These are phyloP conservation scores for Cutaneotrichosporon dermatis DNA, from an alignment of 1,284 basidiomycete genomes.

Conservation along the genomic window DNA sequence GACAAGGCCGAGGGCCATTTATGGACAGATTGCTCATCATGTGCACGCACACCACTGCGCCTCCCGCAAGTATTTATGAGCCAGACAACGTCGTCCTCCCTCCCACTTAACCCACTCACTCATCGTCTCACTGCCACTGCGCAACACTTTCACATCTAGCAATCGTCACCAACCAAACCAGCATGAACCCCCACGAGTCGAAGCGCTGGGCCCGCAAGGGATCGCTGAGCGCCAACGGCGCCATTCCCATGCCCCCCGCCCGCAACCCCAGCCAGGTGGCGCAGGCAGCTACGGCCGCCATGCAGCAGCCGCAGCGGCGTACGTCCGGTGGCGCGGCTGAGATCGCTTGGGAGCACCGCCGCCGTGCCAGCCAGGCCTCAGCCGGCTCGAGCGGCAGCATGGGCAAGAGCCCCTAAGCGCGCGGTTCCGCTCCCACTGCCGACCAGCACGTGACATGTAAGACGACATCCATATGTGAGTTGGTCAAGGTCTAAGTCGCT, in stretches of 20 bases:
- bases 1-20: too few relatives aligned
- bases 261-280: background rate
- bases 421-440: background rate
- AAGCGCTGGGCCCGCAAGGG: background rate
- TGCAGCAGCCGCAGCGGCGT: background rate
- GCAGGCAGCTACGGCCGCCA: background rate
- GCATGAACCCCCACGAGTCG: conserved; percentile 1
- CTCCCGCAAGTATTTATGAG: too few relatives aligned
- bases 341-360: conserved; percentile 2
- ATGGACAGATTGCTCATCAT: too few relatives aligned
- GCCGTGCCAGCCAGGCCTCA: background rate
- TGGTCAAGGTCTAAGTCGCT: too few relatives aligned
- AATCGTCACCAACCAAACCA: background rate
- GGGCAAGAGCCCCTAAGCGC: conserved; percentile 2
- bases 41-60: too few relatives aligned
- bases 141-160: background rate
- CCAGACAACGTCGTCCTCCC: too few relatives aligned
- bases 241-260: conserved; percentile 1
- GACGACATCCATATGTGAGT: background rate
- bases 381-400: background rate
- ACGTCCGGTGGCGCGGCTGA: background rate
- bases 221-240: background rate
- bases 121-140: too few relatives aligned
- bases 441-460: background rate
- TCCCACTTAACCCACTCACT: too few relatives aligned